Base-by-base conservation (phyloP, 345 rosid species). In the Punica granatum region DNA sequence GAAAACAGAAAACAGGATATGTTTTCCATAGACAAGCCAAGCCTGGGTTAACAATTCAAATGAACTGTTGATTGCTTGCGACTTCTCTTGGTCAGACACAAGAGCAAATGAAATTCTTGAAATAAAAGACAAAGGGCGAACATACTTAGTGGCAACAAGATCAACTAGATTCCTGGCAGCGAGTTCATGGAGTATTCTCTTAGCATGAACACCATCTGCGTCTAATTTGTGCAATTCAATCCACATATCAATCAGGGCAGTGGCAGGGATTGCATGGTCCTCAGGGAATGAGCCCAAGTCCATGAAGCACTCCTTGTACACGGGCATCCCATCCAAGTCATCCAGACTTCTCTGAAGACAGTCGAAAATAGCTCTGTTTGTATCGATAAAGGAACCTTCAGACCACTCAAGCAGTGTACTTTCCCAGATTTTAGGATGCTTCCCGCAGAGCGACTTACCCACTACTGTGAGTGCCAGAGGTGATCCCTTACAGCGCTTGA, bases 241-340 rank as follows among this genome's bases (percentile, higher is more conserved):
- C 88, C 88, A 87, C 70, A 85, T 75, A 73, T 87, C 90, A 51
- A 81, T 69, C 1, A 85, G 79, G 23, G 77, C 60, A 6, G 83
- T 64, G 16, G 83, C 84, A 14, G 83, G 83, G 64, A 83, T 81
- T 73, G 62, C 72, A 60, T 82, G 80, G 48, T 80, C 92, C 72
- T 84, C 86, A 3, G 83, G 85, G 73, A 90, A 90, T 19, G 71
- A 80, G 2, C 89, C 86, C 25, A 88, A 67, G 71, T 87, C 93
- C 77, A 84, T 63, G 78, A 74, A 89, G 70, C 89, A 80, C 25
- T 82, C 68, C 76, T 76, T 81, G 1, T 70, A 18, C 4, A 2
- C 14, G 5, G 43, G 70, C 69, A 36, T n/a, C 37, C 51, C 12
- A 44, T 79, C 69, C 63, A 85, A 67, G 65, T 77, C 70, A 32